Base-by-base conservation (phyloP, 768 basidiomycete genomes). In the Agrocybe praecox region DNA sequence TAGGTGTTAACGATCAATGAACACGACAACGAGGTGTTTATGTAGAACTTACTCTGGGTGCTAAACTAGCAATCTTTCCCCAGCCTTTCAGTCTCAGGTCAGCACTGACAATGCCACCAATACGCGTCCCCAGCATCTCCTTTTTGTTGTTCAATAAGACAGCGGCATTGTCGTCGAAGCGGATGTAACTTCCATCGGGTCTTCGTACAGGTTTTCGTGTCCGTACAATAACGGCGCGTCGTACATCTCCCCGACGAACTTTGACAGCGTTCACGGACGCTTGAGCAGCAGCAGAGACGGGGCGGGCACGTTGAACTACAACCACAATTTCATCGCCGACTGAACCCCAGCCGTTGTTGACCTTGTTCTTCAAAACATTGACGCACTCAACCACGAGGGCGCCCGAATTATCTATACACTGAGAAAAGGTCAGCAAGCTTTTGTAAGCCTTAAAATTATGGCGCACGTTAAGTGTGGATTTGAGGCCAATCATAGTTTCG, bases 371-470 rank as follows among this genome's bases (percentile, higher is more conserved):
- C 56, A 97, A 80, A 24, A 98, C 86, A 72, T 98, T 97, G 70
- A 98, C 93, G 68, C 95, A 97, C 79, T 98, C 96, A 42, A 95
- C 88, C 59, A 96, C 77, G 60, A 98, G 81, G 7, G 94, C 96
- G 29, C 96, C 96, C 6, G 96, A 95, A 74, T 98, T 98, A 80
- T 98, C 96, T 72, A 98, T 97, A 62, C 94, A 88, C 92, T 94
- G 53, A 18, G 48, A 7, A 32, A 24, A n/a, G 11, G 42, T 50
- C 3, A 49, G 12, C 26, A 29, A 29, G 9, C 9, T 29, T 29
- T 6, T 11, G 10, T 45, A 9, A 36, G 1, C 8, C 33, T 12
- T 7, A 24, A 19, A 40, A 42, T 22, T 48, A 34, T 22, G 17
- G 73, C 84, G 53, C 62, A 92, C 94, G 76, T 94, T 95, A 57